These are phyloP conservation scores for Russula griseocarnosa DNA, from an alignment of 768 basidiomycete genomes.

Conservation along the genomic window DNA sequence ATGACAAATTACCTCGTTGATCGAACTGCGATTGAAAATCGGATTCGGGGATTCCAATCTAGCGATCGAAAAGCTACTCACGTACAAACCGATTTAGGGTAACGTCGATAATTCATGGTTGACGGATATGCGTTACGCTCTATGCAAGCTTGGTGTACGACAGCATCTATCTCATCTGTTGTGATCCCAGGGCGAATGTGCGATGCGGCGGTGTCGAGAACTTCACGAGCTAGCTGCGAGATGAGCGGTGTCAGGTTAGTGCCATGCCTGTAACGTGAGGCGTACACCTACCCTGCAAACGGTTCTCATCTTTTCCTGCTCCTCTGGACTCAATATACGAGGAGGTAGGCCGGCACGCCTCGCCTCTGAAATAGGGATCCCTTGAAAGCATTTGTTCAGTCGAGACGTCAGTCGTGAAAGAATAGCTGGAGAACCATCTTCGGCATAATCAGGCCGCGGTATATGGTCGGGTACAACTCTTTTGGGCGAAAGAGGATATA, in stretches of 20 bases:
- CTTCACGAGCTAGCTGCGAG: conserved; percentile 76
- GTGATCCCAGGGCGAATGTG: conserved; percentile 87
- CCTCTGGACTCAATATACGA: conserved; percentile 60
- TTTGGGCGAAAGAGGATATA: conserved; percentile 81
- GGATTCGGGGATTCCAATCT: conserved; percentile 3
- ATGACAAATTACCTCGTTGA: conserved; percentile 97
- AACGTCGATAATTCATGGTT: conserved; percentile 85
- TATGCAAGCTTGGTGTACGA: conserved; percentile 89
- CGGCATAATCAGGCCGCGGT: conserved; percentile 82
- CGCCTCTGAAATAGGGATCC: conserved; percentile 56
- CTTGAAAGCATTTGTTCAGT: conserved; percentile 38
- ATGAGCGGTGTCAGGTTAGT: conserved; percentile 11
- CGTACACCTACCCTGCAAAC: conserved; percentile 63
- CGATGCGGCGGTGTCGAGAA: conserved; percentile 89
- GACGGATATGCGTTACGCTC: conserved; percentile 92
- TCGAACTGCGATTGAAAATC: conserved; percentile 48
- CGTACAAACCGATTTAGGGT: conserved; percentile 97
- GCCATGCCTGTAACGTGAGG: neutral
- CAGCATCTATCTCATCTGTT: conserved; percentile 90
- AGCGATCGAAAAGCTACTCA: conserved; percentile 41
- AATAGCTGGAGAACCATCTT: conserved; percentile 46
- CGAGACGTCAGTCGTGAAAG: neutral
- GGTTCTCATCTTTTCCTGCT: conserved; percentile 85
- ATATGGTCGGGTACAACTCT: conserved; percentile 81
- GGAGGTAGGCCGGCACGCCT: conserved; percentile 57